A percentile compares a stretch with the other conserved stretches of the same genome.
Conservation (phyloP, 352 stramenopile genomes). For the Globisporangium irregulare region DNA sequence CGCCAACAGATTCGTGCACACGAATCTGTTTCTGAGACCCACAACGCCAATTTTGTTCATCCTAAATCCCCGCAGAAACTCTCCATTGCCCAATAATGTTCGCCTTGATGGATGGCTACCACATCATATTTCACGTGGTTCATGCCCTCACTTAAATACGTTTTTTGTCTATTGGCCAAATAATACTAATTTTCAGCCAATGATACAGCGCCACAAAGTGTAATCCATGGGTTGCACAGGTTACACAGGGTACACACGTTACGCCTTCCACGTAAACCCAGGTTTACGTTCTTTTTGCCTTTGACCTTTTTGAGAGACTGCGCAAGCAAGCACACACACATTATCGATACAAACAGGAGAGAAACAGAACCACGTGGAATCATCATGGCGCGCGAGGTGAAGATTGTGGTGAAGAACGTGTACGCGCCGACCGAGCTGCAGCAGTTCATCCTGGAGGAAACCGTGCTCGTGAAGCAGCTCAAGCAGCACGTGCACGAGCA, state of each 20-base stretch:
- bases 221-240: not conserved
- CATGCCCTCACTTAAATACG: not conserved
- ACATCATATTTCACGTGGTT: not conserved
- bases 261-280: not conserved
- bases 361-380: conserved; percentile 2
- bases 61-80: not conserved
- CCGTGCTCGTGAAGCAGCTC: conserved; percentile 45
- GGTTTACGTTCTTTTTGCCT: not conserved
- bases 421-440: conserved; percentile 59
- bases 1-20: not conserved
- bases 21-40: not conserved
- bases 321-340: not conserved
- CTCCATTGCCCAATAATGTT: not conserved
- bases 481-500: conserved; percentile 53
- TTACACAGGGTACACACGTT: not conserved
- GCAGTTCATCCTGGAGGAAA: conserved; percentile 36
- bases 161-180: not conserved
- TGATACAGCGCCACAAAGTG: not conserved
- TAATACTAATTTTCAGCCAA: not conserved
- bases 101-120: not conserved
- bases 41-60: not conserved
- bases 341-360: not conserved
- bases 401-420: conserved; percentile 80
- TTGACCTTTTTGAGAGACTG: not conserved
- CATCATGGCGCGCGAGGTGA: conserved; percentile 32